Evolutionary conservation across 1,284 basidiomycete genomes (phyloP).

Genomic region (Athelia sp.): DNA sequence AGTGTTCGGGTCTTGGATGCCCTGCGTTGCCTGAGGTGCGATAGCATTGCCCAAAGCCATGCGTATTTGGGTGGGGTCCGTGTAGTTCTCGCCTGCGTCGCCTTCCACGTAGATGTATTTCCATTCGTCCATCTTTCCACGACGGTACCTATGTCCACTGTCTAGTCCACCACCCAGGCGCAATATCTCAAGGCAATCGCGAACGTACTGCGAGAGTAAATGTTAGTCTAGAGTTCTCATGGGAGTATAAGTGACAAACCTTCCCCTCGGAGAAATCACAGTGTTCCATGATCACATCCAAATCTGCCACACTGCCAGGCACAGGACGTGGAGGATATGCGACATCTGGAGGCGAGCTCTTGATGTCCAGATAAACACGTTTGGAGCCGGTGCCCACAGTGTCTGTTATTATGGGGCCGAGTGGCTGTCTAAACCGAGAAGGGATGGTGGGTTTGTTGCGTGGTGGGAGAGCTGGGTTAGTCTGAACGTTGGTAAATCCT

Average conservation of each 20-base stretch:
- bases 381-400: constrained; percentile 69
- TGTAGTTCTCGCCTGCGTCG: neutral
- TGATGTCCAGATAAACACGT: constrained; percentile 72
- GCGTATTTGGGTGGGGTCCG: neutral
- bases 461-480: neutral
- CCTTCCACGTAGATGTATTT: constrained; percentile 66
- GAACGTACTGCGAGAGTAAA: constrained; percentile 50
- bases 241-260: constrained; percentile 35
- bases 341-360: constrained; percentile 47
- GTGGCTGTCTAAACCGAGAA: constrained; percentile 38
- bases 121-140: constrained; percentile 58
- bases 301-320: constrained; percentile 76
- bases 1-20: constrained; percentile 23
- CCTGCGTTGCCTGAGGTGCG: constrained; percentile 11
- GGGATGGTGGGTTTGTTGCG: constrained; percentile 33
- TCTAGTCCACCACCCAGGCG: constrained; percentile 71
- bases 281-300: constrained; percentile 84
- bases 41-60: constrained; percentile 5
- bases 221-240: constrained; percentile 5
- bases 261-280: constrained; percentile 84
- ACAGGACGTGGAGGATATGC: constrained; percentile 83
- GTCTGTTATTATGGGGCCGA: constrained; percentile 36
- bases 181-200: constrained; percentile 73
- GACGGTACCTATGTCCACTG: constrained; percentile 54
- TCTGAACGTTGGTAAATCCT: constrained; percentile 22